These are phyloP conservation scores for Sisymbrium altissimum DNA, from an alignment of 345 rosid species.

Conservation along the genomic window DNA sequence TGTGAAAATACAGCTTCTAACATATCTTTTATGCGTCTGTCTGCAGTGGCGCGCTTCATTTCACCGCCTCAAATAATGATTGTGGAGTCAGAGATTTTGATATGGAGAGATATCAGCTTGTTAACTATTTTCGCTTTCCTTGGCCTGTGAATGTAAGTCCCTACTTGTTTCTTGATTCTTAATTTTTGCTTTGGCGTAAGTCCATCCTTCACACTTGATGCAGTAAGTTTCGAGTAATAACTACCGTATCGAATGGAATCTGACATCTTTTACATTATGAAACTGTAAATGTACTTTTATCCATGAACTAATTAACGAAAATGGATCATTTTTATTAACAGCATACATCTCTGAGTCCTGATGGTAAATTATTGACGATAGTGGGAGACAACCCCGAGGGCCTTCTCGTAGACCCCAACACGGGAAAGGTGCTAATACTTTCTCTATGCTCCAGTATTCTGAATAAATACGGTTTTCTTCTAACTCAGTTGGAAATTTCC, in stretches of 20 bases:
- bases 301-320: background rate
- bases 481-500: background rate
- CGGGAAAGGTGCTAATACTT: slow-evolving; percentile 54
- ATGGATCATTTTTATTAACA: slow-evolving; percentile 25
- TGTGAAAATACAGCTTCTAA: slow-evolving; percentile 6
- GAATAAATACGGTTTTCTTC: background rate
- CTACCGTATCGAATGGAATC: background rate
- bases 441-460: background rate
- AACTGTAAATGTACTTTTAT: slow-evolving; percentile 1
- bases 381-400: slow-evolving; percentile 78
- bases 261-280: background rate
- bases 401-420: slow-evolving; percentile 58
- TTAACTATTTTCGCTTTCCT: slow-evolving; percentile 52
- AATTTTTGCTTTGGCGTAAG: background rate
- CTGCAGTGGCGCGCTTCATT: slow-evolving; percentile 67
- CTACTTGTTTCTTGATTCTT: background rate
- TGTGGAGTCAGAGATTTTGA: slow-evolving; percentile 81
- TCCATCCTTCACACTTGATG: background rate
- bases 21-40: slow-evolving; percentile 15
- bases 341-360: slow-evolving; percentile 76
- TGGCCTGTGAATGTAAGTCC: slow-evolving; percentile 83
- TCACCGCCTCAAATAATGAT: slow-evolving; percentile 77
- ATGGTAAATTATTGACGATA: slow-evolving; percentile 60
- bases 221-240: background rate
- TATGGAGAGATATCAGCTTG: slow-evolving; percentile 71